Evolutionary conservation across 225 moss, liverwort and hornwort genomes (phyloP).

Genomic region (Physcomitrellopsis africana): DNA sequence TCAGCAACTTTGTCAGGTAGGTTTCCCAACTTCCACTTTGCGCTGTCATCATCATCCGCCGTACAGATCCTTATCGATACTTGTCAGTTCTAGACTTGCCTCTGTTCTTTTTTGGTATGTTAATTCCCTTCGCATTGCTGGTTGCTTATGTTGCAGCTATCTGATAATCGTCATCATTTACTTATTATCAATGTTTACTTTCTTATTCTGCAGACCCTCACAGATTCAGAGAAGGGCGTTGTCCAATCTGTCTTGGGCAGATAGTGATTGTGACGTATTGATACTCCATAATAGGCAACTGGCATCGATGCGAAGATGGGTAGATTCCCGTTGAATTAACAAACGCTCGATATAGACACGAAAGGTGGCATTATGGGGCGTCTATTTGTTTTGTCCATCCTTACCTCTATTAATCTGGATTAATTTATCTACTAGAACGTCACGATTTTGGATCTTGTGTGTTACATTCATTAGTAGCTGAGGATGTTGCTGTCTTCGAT

Average conservation of each 20-base stretch:
- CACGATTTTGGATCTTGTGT: conserved; percentile 13
- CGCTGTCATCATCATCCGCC: conserved; percentile 4
- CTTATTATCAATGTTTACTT: conserved; percentile 1
- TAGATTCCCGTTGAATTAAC: conserved; percentile 6
- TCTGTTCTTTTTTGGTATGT: conserved; percentile 1
- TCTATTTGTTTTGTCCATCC: conserved; percentile 6
- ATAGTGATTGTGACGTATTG: conserved; percentile 26
- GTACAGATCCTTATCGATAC: neutral
- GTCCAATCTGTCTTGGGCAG: conserved; percentile 47
- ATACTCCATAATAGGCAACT: conserved; percentile 6
- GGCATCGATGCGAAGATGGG: conserved; percentile 14
- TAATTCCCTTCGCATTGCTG: neutral
- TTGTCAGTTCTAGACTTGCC: neutral
- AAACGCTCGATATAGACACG: conserved; percentile 16
- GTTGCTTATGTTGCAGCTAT: conserved; percentile 2
- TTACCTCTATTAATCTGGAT: conserved; percentile 9
- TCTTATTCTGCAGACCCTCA: conserved; percentile 46
- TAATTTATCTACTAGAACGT: neutral
- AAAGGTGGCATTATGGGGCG: conserved; percentile 7
- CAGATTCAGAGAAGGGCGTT: conserved; percentile 44
- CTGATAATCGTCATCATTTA: neutral
- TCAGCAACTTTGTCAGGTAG: conserved; percentile 73
- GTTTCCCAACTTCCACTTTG: conserved; percentile 7
- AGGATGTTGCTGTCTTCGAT: conserved; percentile 10
- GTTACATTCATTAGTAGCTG: conserved; percentile 15